Conservation (phyloP, 345 rosid genomes). For the Populus euphratica region DNA sequence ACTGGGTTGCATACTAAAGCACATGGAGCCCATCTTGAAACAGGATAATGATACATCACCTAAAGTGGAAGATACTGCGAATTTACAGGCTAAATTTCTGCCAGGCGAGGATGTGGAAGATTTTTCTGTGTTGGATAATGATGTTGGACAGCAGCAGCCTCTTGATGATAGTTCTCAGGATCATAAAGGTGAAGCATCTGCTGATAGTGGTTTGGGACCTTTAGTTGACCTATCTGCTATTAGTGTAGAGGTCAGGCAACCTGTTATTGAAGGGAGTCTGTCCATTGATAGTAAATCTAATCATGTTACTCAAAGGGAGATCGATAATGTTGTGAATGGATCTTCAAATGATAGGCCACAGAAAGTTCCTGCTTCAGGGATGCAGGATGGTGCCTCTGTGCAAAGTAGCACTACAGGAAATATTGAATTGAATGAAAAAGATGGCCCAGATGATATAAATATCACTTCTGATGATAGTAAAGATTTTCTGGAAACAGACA, state of each 20-base stretch:
- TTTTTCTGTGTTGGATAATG: slow-evolving; percentile 34
- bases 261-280: slow-evolving; percentile 20
- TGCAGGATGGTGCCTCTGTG: slow-evolving; percentile 23
- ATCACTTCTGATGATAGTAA: slow-evolving; percentile 18
- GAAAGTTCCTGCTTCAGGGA: slow-evolving; percentile 37
- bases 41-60: slow-evolving; percentile 31
- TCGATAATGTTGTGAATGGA: slow-evolving; percentile 23
- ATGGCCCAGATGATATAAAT: slow-evolving; percentile 18
- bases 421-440: slow-evolving; percentile 33
- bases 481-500: slow-evolving; percentile 24
- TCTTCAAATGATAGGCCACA: slow-evolving; percentile 32
- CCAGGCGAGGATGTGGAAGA: slow-evolving; percentile 34
- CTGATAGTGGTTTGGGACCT: slow-evolving; percentile 28
- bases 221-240: slow-evolving; percentile 20
- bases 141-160: slow-evolving; percentile 34
- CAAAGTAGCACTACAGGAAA: slow-evolving; percentile 21
- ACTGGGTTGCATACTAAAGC: slow-evolving; percentile 59
- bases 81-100: slow-evolving; percentile 33
- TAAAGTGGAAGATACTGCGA: slow-evolving; percentile 29
- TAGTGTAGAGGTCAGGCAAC: slow-evolving; percentile 24
- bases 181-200: slow-evolving; percentile 30
- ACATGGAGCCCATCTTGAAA: slow-evolving; percentile 64
- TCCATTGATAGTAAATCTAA: slow-evolving; percentile 8
- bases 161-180: slow-evolving; percentile 38
- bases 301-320: slow-evolving; percentile 26